These are phyloP conservation scores for Colletotrichum abscissum DNA, from an alignment of 2,329 filamentous ascomycete genomes.

Conservation along the genomic window DNA sequence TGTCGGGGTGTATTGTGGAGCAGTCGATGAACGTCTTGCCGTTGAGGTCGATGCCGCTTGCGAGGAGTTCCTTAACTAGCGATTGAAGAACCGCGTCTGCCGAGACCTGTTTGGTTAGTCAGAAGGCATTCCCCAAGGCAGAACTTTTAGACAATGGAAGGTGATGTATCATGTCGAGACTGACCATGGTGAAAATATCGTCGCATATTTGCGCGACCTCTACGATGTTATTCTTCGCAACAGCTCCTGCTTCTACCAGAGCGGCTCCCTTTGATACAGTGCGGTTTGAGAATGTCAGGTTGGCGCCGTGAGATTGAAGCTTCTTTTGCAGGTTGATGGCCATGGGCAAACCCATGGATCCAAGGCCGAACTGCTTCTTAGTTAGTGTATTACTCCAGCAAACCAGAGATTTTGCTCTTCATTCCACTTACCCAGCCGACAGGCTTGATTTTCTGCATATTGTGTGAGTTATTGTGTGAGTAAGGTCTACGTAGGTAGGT, in stretches of 20 bases:
- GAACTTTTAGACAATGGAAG: no score
- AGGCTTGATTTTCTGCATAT: conserved; percentile 18
- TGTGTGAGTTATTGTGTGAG: not conserved
- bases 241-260: conserved; percentile 43
- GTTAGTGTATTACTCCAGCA: not conserved
- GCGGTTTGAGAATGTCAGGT: conserved; percentile 56
- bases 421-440: conserved; percentile 9
- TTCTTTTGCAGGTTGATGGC: conserved; percentile 52
- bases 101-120: not conserved
- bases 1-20: conserved; percentile 60
- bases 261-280: conserved; percentile 55
- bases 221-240: conserved; percentile 37
- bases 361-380: conserved; percentile 48
- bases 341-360: conserved; percentile 64
- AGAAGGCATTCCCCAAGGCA: not conserved
- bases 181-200: conserved; percentile 53
- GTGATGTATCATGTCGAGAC: conserved; percentile 27
- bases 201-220: conserved; percentile 45
- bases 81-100: conserved; percentile 53
- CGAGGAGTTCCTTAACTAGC: conserved; percentile 44
- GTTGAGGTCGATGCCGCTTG: conserved; percentile 35
- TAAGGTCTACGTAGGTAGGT: no score
- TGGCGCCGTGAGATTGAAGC: conserved; percentile 49
- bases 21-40: conserved; percentile 60
- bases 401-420: not conserved